Conservation (phyloP, 2,329 filamentous ascomycete genomes). For the Exophiala alcalophila region DNA sequence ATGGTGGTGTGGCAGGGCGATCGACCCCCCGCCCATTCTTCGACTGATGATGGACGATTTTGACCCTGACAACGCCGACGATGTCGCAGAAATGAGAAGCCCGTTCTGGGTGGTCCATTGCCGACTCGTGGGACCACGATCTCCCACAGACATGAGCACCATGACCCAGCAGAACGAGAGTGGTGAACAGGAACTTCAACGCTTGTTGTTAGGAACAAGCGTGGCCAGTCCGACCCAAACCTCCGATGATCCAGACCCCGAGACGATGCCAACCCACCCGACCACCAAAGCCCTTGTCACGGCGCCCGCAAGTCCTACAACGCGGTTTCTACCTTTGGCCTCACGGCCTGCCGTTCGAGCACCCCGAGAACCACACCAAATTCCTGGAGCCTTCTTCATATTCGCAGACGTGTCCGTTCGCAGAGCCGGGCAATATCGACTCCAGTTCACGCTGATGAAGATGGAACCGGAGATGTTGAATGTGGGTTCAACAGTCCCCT, state of each 20-base stretch:
- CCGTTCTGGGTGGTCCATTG: constrained; percentile 45
- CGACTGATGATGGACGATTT: constrained; percentile 47
- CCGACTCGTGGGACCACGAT: constrained; percentile 38
- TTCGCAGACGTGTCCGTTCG: constrained; percentile 49
- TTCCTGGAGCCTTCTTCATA: constrained; percentile 47
- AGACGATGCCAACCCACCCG: constrained; percentile 41
- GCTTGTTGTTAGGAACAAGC: constrained; percentile 26
- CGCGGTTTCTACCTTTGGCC: constrained; percentile 19
- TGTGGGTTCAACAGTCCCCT: constrained; percentile 17
- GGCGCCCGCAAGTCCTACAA: constrained; percentile 20
- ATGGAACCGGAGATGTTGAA: constrained; percentile 19
- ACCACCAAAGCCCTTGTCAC: constrained; percentile 5
- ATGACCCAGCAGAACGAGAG: constrained; percentile 26
- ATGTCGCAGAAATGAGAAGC: constrained; percentile 38
- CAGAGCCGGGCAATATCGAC: constrained; percentile 43
- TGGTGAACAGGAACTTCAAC: constrained; percentile 26
- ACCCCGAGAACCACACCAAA: constrained; percentile 13
- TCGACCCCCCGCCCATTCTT: constrained; percentile 49
- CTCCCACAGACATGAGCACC: constrained; percentile 27
- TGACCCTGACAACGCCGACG: constrained; percentile 38
- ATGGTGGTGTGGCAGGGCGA: constrained; percentile 35
- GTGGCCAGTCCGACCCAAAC: constrained; percentile 43
- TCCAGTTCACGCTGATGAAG: constrained; percentile 48
- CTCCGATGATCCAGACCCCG: constrained; percentile 43
- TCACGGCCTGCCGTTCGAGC: constrained; percentile 1